Conservation (phyloP, 202 grass and related monocot species). For the Panicum virgatum region DNA sequence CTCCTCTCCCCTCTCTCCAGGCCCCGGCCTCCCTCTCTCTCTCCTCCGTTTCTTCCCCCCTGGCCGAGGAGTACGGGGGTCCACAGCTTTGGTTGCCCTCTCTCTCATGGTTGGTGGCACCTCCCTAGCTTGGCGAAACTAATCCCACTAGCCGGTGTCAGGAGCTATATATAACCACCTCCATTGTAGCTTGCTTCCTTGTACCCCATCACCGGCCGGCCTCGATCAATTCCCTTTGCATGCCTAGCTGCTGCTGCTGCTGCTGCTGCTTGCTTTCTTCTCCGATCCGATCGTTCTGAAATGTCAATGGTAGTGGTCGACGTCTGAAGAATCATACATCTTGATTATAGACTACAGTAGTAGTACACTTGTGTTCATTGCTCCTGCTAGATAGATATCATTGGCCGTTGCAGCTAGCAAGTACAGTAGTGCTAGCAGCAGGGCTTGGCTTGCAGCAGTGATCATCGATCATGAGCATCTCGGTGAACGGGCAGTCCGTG, state of each 20-base stretch:
- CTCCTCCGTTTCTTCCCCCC: too few relatives aligned
- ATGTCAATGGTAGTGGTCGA: slow-evolving; percentile 40
- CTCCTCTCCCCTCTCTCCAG: too few relatives aligned
- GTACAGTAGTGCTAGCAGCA: not conserved
- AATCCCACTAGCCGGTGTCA: slow-evolving; percentile 64
- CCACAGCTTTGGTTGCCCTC: slow-evolving; percentile 22
- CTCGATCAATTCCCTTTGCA: slow-evolving; percentile 23
- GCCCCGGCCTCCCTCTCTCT: too few relatives aligned
- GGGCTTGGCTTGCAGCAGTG: too few relatives aligned
- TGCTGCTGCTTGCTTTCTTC: not conserved
- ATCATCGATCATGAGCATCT: slow-evolving; percentile 85
- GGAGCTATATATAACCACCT: slow-evolving; percentile 75
- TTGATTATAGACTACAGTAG: too few relatives aligned
- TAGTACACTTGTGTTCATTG: not conserved
- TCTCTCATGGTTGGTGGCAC: slow-evolving; percentile 78
- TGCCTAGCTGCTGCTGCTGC: not conserved
- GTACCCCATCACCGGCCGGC: slow-evolving; percentile 38
- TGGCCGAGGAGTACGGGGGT: too few relatives aligned
- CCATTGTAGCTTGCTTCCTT: slow-evolving; percentile 63
- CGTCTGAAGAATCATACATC: not conserved
- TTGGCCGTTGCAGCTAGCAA: not conserved
- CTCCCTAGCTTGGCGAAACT: slow-evolving; percentile 73
- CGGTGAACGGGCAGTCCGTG: slow-evolving; percentile 87
- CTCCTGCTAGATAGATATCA: not conserved
- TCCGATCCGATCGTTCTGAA: too few relatives aligned